phyloP scores from a whole-genome alignment of 352 stramenopile genomes.

The Phytophthora syringae region DNA sequence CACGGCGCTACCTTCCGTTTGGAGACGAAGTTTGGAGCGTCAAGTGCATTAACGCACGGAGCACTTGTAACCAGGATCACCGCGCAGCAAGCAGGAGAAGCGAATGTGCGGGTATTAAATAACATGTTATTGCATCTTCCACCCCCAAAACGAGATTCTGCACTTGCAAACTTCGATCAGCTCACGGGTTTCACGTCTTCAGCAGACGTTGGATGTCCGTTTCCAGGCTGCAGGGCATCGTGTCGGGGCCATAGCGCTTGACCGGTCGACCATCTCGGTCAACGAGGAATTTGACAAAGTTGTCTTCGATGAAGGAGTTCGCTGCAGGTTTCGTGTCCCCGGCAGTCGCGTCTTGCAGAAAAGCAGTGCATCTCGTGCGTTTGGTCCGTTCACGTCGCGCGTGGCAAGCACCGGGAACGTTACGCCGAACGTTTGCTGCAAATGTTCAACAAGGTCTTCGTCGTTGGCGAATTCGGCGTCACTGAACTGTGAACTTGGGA shows the following conservation, averaged over 20 bases:
- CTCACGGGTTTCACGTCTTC: too few relatives aligned
- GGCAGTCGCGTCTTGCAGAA: constrained; percentile 83
- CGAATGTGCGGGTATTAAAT: constrained; percentile 34
- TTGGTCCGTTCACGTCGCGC: constrained; percentile 86
- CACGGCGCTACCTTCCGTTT: constrained; percentile 5
- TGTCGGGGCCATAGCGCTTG: constrained; percentile 57
- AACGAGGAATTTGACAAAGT: constrained; percentile 92
- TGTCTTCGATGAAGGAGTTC: constrained; percentile 85
- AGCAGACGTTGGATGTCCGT: constrained; percentile 46
- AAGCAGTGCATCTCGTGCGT: constrained; percentile 75
- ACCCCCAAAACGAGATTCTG: constrained; percentile 1
- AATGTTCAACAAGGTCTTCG: constrained; percentile 27
- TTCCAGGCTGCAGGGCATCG: constrained; percentile 34
- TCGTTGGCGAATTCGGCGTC: constrained; percentile 66
- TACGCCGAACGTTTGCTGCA: constrained; percentile 29
- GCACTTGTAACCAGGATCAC: constrained; percentile 17
- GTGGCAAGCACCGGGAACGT: constrained; percentile 72
- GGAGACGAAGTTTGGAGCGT: constrained; percentile 8
- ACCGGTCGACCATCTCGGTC: constrained; percentile 75
- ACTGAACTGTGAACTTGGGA: constrained; percentile 90
- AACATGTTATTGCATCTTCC: constrained; percentile 39
- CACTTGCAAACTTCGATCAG: constrained; percentile 12
- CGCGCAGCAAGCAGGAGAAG: constrained; percentile 19
- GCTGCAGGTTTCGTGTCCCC: constrained; percentile 35
- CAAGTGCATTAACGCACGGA: constrained; percentile 22